Percentiles rank a stretch among this genome's conserved stretches.
These are phyloP conservation scores for Suhomyces sp. DNA, from an alignment of 805 yeast genomes.

Conservation along the genomic window DNA sequence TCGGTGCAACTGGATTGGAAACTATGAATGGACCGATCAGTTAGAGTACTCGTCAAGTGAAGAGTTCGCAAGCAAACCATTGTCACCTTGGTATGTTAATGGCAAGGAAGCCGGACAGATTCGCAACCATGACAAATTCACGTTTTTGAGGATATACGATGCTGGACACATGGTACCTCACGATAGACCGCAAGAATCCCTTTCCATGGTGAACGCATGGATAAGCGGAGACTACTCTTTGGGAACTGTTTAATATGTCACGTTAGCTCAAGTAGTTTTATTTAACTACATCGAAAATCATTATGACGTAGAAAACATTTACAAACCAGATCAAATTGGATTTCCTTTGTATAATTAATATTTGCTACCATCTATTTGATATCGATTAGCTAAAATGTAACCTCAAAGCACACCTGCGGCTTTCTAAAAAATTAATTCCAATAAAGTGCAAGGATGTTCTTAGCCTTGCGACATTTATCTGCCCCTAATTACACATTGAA, in stretches of 20 bases:
- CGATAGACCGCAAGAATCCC: slow-evolving; percentile 19
- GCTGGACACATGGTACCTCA: slow-evolving; percentile 28
- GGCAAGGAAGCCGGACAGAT: slow-evolving; percentile 37
- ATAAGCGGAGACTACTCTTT: slow-evolving; percentile 39
- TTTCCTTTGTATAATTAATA: no score
- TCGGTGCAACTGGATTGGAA: slow-evolving; percentile 46
- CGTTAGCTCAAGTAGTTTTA: background rate
- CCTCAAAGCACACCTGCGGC: no score
- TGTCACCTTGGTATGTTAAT: slow-evolving; percentile 17
- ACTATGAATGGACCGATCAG: slow-evolving; percentile 35
- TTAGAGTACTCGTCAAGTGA: slow-evolving; percentile 16
- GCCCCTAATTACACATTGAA: no score
- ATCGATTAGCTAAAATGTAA: no score
- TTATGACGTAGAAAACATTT: no score
- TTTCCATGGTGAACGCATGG: slow-evolving; percentile 24
- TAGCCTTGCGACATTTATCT: no score
- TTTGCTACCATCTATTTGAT: no score
- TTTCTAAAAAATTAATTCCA: no score
- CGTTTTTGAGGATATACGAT: slow-evolving; percentile 21
- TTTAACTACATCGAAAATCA: no score
- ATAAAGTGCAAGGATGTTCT: no score
- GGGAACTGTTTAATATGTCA: background rate
- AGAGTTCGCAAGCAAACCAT: slow-evolving; percentile 11
- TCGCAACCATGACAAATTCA: slow-evolving; percentile 23
- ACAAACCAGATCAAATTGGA: no score